Evolutionary conservation across 768 basidiomycete species (phyloP).

Genomic region (Panaeolus papilionaceus): DNA sequence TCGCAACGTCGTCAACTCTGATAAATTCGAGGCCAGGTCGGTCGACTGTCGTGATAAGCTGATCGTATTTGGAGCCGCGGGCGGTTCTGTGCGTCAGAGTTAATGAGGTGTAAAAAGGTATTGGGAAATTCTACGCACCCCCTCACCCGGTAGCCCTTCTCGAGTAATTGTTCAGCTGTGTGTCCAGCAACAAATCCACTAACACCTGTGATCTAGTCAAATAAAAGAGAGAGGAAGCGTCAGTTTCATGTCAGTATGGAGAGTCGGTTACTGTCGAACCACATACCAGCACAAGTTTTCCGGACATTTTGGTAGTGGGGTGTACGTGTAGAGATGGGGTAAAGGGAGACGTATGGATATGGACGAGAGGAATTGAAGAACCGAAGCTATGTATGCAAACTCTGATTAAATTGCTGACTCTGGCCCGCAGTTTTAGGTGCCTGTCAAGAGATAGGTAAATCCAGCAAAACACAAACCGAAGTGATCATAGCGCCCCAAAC

Average conservation of each 20-base stretch:
- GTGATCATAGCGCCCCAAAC: background rate
- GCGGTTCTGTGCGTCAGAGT: constrained; percentile 25
- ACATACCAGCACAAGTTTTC: constrained; percentile 3
- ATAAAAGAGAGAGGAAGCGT: background rate
- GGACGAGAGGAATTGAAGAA: background rate
- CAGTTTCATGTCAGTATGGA: background rate
- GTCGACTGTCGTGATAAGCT: constrained; percentile 21
- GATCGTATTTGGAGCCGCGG: constrained; percentile 27
- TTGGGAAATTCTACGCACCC: constrained; percentile 24
- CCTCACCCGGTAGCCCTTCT: constrained; percentile 31
- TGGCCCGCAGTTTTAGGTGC: background rate
- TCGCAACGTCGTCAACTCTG: constrained; percentile 30
- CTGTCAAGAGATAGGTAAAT: background rate
- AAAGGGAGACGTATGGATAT: background rate
- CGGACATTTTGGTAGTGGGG: background rate
- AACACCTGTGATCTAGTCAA: constrained; percentile 33
- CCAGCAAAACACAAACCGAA: background rate
- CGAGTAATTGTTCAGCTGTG: constrained; percentile 29
- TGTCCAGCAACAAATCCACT: constrained; percentile 34
- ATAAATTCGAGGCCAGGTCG: constrained; percentile 29
- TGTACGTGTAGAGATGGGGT: background rate
- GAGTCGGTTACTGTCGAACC: background rate
- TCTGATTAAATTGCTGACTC: background rate
- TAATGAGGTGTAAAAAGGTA: background rate
- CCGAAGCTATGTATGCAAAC: background rate